Base-by-base conservation (phyloP, 176 grass and related monocot species). In the Cenchrus americanus region DNA sequence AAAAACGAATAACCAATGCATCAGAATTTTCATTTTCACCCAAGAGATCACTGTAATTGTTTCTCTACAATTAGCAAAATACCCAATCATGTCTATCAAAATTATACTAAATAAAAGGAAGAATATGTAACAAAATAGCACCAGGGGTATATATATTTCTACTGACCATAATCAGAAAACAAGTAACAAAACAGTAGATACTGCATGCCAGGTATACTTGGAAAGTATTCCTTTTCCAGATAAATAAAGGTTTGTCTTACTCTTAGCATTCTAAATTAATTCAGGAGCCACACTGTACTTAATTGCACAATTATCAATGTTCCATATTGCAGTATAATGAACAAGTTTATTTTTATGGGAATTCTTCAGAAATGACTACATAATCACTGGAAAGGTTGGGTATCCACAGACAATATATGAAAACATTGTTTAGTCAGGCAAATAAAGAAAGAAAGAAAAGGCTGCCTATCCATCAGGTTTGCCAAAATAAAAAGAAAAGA, bases 301-400 rank as follows among this genome's bases (percentile, higher is more conserved):
- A 83, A 75, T 73, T 62, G 44, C 54, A 14, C 0, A 4, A 61
- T 70, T 14, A 61, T 61, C 8, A 40, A 26, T 24, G 46, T 49
- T 62, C 24, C 47, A 63, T 52, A 11, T 42, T 71, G 55, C 4
- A 62, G 42, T 44, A 44, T 9, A 5, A 44, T 44, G 34, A 37
- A 37, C 34, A 37, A 37, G 34, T 37, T 5, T 37, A 37, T 5
- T 86, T 86, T 71, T 65, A 1, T 5, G 5, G 50, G n/a, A 50
- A 80, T 63, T 27, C 21, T 86, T 71, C 21, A 52, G 10, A 79
- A 69, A 58, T 53, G 37, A 63, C 48, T 44, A 44, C 41, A 49
- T 85, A 71, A 63, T 52, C 44, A 69, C 19, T 70, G 50, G 1
- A 87, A 76, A 83, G 64, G 2, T 62, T 83, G 15, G 44, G 52